phyloP scores from a whole-genome alignment of 108 stramenopile genomes.

The Poteriospumella lacustris region DNA sequence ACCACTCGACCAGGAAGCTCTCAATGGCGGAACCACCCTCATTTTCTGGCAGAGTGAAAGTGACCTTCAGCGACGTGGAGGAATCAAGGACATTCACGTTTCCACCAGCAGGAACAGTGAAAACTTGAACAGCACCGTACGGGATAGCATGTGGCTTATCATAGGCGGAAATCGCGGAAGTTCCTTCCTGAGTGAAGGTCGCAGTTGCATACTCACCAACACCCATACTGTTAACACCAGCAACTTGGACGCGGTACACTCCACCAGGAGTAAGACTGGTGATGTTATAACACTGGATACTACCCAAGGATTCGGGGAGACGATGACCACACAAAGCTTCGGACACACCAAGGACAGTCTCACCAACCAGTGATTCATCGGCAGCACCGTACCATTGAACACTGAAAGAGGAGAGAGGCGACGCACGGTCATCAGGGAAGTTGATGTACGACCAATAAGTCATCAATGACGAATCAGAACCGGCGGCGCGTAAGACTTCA shows the following conservation, averaged over 20 bases:
- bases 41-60: slow-evolving; percentile 50
- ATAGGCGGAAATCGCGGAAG: neutral
- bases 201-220: slow-evolving; percentile 35
- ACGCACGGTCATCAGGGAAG: slow-evolving; percentile 50
- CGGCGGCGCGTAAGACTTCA: slow-evolving; percentile 52
- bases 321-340: neutral
- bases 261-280: slow-evolving; percentile 18
- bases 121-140: slow-evolving; percentile 50
- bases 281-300: slow-evolving; percentile 11
- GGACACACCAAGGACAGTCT: neutral
- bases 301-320: neutral
- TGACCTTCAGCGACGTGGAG: slow-evolving; percentile 57
- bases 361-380: slow-evolving; percentile 31
- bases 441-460: slow-evolving; percentile 54
- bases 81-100: slow-evolving; percentile 62
- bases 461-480: slow-evolving; percentile 32
- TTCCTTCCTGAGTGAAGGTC: neutral
- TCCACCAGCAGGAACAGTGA: slow-evolving; percentile 39
- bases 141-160: slow-evolving; percentile 46
- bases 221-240: slow-evolving; percentile 40
- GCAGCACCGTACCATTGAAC: slow-evolving; percentile 33
- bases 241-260: slow-evolving; percentile 34
- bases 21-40: slow-evolving; percentile 56
- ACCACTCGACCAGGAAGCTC: slow-evolving; percentile 66
- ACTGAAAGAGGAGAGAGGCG: slow-evolving; percentile 40